A percentile compares a stretch with the other conserved stretches of the same genome.
phyloP scores from a whole-genome alignment of 225 moss, liverwort and hornwort species.

The Physcomitrium patens region DNA sequence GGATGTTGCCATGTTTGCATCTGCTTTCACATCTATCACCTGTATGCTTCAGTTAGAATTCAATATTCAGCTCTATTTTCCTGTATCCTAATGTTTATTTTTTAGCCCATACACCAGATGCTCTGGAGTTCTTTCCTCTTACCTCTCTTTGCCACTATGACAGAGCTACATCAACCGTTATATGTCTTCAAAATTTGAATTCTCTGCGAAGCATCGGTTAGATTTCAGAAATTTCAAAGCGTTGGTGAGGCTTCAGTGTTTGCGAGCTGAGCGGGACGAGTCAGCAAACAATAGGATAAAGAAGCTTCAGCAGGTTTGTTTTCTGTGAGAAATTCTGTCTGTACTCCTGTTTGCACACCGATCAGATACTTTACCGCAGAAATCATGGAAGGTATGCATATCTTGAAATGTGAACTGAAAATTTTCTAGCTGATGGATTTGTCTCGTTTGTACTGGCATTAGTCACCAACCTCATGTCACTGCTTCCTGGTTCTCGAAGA shows the following conservation, averaged over 20 bases:
- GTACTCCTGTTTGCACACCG: neutral
- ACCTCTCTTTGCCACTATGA: constrained; percentile 14
- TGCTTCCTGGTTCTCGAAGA: constrained; percentile 18
- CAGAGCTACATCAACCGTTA: constrained; percentile 80
- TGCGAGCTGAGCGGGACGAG: constrained; percentile 72
- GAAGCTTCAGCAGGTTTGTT: constrained; percentile 73
- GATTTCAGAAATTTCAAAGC: constrained; percentile 78
- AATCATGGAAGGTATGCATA: neutral
- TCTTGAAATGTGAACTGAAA: neutral
- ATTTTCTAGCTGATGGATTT: constrained; percentile 3
- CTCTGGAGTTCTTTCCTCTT: constrained; percentile 11
- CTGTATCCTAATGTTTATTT: constrained; percentile 10
- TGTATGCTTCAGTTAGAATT: neutral
- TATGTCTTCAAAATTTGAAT: constrained; percentile 46
- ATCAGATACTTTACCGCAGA: neutral
- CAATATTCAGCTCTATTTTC: neutral
- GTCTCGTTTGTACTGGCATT: constrained; percentile 6
- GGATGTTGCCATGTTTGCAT: neutral
- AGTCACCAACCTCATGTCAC: constrained; percentile 2
- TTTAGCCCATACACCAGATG: neutral
- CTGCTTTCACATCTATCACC: neutral
- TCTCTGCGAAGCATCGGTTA: constrained; percentile 46
- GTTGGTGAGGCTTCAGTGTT: constrained; percentile 74
- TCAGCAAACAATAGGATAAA: constrained; percentile 36
- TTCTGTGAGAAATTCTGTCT: constrained; percentile 6